Conservation (phyloP, 1,284 basidiomycete genomes). For the Sanguinoderma infundibulare region DNA sequence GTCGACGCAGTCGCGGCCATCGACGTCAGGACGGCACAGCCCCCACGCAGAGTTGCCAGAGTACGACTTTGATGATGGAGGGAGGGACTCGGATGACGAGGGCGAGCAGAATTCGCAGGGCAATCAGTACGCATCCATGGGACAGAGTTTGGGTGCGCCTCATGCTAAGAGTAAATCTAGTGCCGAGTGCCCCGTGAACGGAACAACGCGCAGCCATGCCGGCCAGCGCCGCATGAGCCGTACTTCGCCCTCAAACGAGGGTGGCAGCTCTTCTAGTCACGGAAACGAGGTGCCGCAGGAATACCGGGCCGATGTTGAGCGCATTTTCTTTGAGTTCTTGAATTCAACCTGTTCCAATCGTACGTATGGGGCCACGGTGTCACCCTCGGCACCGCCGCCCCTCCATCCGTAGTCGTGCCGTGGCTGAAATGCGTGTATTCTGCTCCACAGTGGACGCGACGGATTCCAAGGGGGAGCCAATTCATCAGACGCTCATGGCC, state of each 20-base stretch:
- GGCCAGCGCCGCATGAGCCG: conserved; percentile 35
- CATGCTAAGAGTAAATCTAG: conserved; percentile 25
- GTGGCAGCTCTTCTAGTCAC: conserved; percentile 35
- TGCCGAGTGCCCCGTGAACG: conserved; percentile 29
- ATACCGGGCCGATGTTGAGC: conserved; percentile 83
- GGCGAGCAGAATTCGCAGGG: conserved; percentile 26
- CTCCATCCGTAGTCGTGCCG: conserved; percentile 3
- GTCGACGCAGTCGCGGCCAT: conserved; percentile 35
- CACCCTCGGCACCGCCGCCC: conserved; percentile 2
- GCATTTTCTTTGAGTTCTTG: conserved; percentile 91
- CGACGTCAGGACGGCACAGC: conserved; percentile 36
- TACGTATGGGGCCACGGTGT: conserved; percentile 46
- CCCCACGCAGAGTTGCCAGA: conserved; percentile 37
- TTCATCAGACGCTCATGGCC: conserved; percentile 98
- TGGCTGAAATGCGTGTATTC: conserved; percentile 19
- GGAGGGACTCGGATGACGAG: conserved; percentile 42
- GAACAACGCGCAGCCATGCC: conserved; percentile 28
- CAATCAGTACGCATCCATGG: conserved; percentile 26
- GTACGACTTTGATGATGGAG: conserved; percentile 48
- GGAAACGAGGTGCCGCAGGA: conserved; percentile 80
- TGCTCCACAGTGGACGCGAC: conserved; percentile 80
- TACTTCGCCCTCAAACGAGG: conserved; percentile 35
- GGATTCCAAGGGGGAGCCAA: conserved; percentile 94
- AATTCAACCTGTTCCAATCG: conserved; percentile 90
- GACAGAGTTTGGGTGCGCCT: conserved; percentile 16